phyloP scores from a whole-genome alignment of 768 basidiomycete genomes.

The Megacollybia marginata region DNA sequence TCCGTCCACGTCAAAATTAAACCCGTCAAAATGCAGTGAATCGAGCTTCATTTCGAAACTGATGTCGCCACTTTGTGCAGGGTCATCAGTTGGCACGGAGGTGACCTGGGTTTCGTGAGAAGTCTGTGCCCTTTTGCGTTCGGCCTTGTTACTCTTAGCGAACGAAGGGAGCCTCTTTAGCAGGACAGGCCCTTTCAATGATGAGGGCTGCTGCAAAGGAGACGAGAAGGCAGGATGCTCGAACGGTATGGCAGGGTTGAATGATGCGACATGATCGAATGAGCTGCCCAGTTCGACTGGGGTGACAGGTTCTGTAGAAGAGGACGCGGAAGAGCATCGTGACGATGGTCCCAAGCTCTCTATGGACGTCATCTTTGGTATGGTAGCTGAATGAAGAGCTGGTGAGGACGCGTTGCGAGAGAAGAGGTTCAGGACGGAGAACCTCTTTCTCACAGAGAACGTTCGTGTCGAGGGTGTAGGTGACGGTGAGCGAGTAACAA shows the following conservation, averaged over 20 bases:
- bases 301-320: constrained; percentile 3
- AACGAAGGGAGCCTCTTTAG: neutral
- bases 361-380: constrained; percentile 11
- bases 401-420: constrained; percentile 2
- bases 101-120: neutral
- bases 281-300: constrained; percentile 2
- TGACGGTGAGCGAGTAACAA: constrained; percentile 5
- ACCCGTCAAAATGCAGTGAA: constrained; percentile 42
- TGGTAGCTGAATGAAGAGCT: constrained; percentile 3
- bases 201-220: constrained; percentile 3
- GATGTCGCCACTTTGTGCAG: constrained; percentile 14
- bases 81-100: neutral
- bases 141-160: neutral
- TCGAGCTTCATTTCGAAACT: constrained; percentile 40
- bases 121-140: neutral
- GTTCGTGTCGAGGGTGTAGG: constrained; percentile 2
- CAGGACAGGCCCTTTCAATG: neutral
- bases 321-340: constrained; percentile 2
- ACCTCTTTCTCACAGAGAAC: constrained; percentile 2
- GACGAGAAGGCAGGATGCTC: neutral
- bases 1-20: constrained; percentile 36
- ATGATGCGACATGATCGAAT: neutral
- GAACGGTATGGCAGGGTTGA: neutral
- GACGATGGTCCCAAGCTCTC: constrained; percentile 17
- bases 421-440: constrained; percentile 6